These are phyloP conservation scores for Aspergillus texensis DNA, from an alignment of 2,329 filamentous ascomycete species.

Conservation along the genomic window DNA sequence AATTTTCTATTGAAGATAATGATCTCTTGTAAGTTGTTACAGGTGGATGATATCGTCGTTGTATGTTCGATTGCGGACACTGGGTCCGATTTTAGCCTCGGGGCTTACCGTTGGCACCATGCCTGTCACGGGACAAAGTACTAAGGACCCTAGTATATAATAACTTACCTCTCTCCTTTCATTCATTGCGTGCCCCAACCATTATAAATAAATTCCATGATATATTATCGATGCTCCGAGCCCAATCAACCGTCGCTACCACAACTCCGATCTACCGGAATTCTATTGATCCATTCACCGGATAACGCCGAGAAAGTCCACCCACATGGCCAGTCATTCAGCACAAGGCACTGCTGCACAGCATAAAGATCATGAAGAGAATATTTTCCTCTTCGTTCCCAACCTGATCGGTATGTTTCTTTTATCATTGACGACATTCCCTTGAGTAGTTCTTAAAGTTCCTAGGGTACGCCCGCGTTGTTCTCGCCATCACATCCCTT, in stretches of 20 bases:
- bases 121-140: neutral
- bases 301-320: neutral
- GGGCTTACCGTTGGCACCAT: neutral
- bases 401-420: slow-evolving; percentile 68
- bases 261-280: too few relatives aligned
- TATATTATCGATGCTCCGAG: too few relatives aligned
- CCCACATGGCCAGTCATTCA: neutral
- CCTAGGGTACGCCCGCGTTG: slow-evolving; percentile 72
- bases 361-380: slow-evolving; percentile 50
- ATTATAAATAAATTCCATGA: too few relatives aligned
- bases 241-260: too few relatives aligned
- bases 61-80: neutral
- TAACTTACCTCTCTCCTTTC: too few relatives aligned
- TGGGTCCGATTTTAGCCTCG: neutral
- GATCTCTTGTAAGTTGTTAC: neutral
- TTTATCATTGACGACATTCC: neutral
- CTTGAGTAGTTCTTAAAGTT: neutral
- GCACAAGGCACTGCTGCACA: neutral
- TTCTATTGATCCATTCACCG: too few relatives aligned
- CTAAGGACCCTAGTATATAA: neutral
- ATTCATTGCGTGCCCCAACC: too few relatives aligned
- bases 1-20: neutral
- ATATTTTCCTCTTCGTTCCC: slow-evolving; percentile 76
- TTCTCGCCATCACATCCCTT: slow-evolving; percentile 85
- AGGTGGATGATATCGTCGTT: neutral